These are phyloP conservation scores for Gossypium gossypioides DNA, from an alignment of 441 rosid genomes.

Conservation along the genomic window DNA sequence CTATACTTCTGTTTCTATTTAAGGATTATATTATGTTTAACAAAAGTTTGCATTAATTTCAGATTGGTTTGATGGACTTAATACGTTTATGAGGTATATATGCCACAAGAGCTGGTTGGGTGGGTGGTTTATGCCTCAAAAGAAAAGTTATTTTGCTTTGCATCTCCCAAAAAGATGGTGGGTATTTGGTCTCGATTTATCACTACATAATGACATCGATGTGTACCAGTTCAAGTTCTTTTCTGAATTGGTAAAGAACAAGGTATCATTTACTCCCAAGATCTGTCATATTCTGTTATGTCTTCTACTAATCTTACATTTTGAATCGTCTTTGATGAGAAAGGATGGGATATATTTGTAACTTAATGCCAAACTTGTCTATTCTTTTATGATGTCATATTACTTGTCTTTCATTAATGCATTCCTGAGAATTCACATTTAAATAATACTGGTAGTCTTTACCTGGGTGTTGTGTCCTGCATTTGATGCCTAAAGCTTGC, in stretches of 20 bases:
- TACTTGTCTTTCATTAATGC: neutral
- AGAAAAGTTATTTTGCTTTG: slow-evolving; percentile 94
- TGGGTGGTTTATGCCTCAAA: slow-evolving; percentile 99
- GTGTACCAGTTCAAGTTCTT: slow-evolving; percentile 97
- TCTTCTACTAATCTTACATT: neutral
- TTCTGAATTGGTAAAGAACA: slow-evolving; percentile 53
- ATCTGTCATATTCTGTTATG: slow-evolving; percentile 5
- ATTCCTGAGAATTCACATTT: neutral
- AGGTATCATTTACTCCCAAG: slow-evolving; percentile 41
- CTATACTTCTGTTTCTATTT: neutral
- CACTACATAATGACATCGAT: slow-evolving; percentile 97
- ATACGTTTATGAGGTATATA: slow-evolving; percentile 95
- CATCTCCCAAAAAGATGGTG: slow-evolving; percentile 94
- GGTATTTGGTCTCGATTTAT: slow-evolving; percentile 98
- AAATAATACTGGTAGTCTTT: neutral
- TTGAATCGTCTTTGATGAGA: neutral
- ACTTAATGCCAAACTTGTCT: neutral
- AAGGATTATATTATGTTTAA: neutral
- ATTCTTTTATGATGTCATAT: neutral
- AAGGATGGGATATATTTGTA: neutral
- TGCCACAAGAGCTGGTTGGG: slow-evolving; percentile 99
- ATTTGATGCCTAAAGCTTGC: neutral
- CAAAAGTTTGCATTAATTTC: slow-evolving; percentile 14
- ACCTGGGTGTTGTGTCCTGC: neutral
- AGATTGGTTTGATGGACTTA: slow-evolving; percentile 99